phyloP scores from a whole-genome alignment of 2,329 filamentous ascomycete species.

The Fusarium bulbicola region DNA sequence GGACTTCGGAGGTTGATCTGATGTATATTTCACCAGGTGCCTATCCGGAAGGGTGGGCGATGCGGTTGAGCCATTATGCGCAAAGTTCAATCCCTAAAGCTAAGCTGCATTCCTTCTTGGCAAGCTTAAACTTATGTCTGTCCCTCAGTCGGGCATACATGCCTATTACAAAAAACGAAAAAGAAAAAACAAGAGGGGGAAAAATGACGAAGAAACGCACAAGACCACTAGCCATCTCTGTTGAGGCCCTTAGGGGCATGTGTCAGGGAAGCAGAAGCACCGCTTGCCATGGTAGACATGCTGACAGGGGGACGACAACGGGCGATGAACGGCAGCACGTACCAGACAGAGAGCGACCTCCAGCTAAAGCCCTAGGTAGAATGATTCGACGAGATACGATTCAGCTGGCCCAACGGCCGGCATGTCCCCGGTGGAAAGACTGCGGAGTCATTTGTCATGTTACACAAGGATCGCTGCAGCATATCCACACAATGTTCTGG shows the following conservation, averaged over 20 bases:
- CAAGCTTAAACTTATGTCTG: conserved; percentile 6
- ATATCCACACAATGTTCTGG: background rate
- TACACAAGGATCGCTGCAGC: conserved; percentile 28
- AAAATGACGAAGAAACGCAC: conserved; percentile 3
- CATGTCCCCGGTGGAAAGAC: conserved; percentile 6
- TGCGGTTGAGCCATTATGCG: conserved; percentile 4
- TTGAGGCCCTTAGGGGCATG: background rate
- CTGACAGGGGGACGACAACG: conserved; percentile 8
- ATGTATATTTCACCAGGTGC: conserved; percentile 1
- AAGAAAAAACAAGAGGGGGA: background rate
- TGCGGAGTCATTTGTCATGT: conserved; percentile 26
- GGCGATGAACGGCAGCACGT: background rate
- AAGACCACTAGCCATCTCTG: background rate
- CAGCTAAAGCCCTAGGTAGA: background rate
- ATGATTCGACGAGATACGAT: conserved; percentile 6
- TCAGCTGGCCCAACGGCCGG: conserved; percentile 8
- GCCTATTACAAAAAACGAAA: conserved; percentile 5
- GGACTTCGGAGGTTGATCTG: conserved; percentile 73
- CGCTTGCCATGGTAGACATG: background rate
- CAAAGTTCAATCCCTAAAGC: background rate
- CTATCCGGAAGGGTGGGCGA: background rate
- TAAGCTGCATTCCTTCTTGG: conserved; percentile 9
- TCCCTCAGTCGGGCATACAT: conserved; percentile 2
- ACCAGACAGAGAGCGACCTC: background rate
- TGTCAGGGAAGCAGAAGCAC: background rate